These are phyloP conservation scores for Posidonia australis DNA, from an alignment of 106 monocot genomes.

Conservation along the genomic window DNA sequence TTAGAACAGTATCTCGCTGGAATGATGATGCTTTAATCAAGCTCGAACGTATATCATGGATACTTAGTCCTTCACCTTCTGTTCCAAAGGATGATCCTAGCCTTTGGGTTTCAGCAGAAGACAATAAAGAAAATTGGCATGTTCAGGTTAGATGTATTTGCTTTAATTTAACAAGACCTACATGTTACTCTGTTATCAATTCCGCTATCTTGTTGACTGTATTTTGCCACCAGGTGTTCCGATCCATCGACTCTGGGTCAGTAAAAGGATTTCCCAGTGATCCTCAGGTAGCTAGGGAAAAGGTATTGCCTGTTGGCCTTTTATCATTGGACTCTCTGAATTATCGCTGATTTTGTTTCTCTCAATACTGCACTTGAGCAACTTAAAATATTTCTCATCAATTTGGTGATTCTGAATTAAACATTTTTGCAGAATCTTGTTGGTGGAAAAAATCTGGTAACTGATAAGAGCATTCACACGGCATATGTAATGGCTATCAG, in stretches of 20 bases:
- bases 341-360: neutral
- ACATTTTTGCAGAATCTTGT: constrained; percentile 51
- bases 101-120: constrained; percentile 26
- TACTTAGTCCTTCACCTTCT: constrained; percentile 27
- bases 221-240: constrained; percentile 27
- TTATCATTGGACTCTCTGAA: neutral
- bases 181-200: neutral
- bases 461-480: constrained; percentile 92
- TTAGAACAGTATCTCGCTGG: constrained; percentile 20
- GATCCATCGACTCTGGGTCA: constrained; percentile 52
- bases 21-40: constrained; percentile 37
- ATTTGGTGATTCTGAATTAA: neutral
- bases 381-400: neutral
- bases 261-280: constrained; percentile 38
- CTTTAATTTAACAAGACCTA: neutral
- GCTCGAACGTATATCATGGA: constrained; percentile 49
- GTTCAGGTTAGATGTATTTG: constrained; percentile 25
- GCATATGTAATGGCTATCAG: constrained; percentile 94
- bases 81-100: constrained; percentile 21
- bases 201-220: neutral
- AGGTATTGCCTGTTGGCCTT: constrained; percentile 12
- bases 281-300: constrained; percentile 12
- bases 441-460: constrained; percentile 65
- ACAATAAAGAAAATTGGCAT: constrained; percentile 36
- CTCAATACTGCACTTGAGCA: neutral